Percentiles rank a stretch among this genome's conserved stretches.
These are phyloP conservation scores for Penicillium aurantiogriseum DNA, from an alignment of 2,329 filamentous ascomycete species.

Conservation along the genomic window DNA sequence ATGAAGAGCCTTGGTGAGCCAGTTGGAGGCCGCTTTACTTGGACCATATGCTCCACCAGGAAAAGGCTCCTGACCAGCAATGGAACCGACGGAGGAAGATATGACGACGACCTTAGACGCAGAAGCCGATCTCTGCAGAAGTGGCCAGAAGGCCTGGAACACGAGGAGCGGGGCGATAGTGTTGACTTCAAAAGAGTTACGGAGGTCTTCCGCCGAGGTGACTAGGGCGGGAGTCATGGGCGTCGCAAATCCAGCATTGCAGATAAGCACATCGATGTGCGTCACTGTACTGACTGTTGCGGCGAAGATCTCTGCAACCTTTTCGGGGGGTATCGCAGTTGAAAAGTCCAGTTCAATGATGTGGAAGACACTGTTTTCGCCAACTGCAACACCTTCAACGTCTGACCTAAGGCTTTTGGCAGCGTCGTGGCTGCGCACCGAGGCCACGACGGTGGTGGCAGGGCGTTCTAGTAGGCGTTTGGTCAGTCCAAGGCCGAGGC, in stretches of 20 bases:
- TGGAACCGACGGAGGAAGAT: constrained; percentile 25
- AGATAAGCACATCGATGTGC: constrained; percentile 29
- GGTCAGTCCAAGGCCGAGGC: constrained; percentile 27
- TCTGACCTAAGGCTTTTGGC: constrained; percentile 11
- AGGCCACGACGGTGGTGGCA: constrained; percentile 22
- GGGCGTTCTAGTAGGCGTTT: constrained; percentile 23
- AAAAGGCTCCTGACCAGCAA: constrained; percentile 20
- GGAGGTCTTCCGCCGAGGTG: constrained; percentile 19
- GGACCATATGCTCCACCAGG: constrained; percentile 25
- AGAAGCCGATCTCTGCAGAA: constrained; percentile 14
- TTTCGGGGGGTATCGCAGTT: constrained; percentile 10
- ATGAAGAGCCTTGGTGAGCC: constrained; percentile 22
- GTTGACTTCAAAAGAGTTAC: constrained; percentile 22
- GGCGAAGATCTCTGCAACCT: constrained; percentile 7
- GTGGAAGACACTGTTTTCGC: constrained; percentile 15
- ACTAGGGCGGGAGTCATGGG: constrained; percentile 59
- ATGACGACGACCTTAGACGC: constrained; percentile 22
- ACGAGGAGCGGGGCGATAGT: constrained; percentile 37
- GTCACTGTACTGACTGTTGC: constrained; percentile 24
- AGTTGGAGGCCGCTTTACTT: constrained; percentile 25
- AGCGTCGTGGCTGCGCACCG: constrained; percentile 19
- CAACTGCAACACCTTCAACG: neutral
- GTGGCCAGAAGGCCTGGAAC: constrained; percentile 24
- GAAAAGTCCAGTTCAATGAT: constrained; percentile 25
- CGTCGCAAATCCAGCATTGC: constrained; percentile 45